Percentiles rank a stretch among this genome's conserved stretches.
phyloP scores from a whole-genome alignment of 306 rosid species.

The Psophocarpus tetragonolobus region DNA sequence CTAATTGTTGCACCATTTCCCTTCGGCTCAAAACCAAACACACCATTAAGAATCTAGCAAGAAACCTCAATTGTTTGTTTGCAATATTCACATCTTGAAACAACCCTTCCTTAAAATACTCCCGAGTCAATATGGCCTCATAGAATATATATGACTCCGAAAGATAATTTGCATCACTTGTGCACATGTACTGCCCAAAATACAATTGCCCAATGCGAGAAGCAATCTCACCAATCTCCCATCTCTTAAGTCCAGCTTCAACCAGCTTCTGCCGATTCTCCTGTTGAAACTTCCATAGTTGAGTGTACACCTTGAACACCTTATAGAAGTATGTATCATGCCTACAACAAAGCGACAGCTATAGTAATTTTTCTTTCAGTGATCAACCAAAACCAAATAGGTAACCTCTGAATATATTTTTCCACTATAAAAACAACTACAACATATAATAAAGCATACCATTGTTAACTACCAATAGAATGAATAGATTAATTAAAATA shows the following conservation, averaged over 20 bases:
- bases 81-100: conserved; percentile 75
- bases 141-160: conserved; percentile 84
- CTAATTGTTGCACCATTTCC: conserved; percentile 76
- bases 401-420: background rate
- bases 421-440: background rate
- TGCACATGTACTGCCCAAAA: conserved; percentile 90
- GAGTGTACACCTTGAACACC: conserved; percentile 92
- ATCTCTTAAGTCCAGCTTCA: conserved; percentile 78
- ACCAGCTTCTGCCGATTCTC: conserved; percentile 90
- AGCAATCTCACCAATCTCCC: conserved; percentile 96
- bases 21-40: conserved; percentile 77
- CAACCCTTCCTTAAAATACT: conserved; percentile 86
- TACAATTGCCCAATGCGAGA: conserved; percentile 92
- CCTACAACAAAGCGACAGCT: conserved; percentile 44
- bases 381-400: background rate
- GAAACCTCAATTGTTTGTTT: conserved; percentile 76
- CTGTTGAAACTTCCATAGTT: conserved; percentile 92
- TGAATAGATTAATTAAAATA: background rate
- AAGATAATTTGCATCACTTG: conserved; percentile 82
- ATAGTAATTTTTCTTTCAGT: background rate
- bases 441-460: background rate
- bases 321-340: conserved; percentile 84
- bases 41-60: conserved; percentile 81
- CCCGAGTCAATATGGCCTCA: conserved; percentile 84
- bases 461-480: background rate